phyloP scores from a whole-genome alignment of 73 alveolate genomes.

The Blepharisma stoltei region DNA sequence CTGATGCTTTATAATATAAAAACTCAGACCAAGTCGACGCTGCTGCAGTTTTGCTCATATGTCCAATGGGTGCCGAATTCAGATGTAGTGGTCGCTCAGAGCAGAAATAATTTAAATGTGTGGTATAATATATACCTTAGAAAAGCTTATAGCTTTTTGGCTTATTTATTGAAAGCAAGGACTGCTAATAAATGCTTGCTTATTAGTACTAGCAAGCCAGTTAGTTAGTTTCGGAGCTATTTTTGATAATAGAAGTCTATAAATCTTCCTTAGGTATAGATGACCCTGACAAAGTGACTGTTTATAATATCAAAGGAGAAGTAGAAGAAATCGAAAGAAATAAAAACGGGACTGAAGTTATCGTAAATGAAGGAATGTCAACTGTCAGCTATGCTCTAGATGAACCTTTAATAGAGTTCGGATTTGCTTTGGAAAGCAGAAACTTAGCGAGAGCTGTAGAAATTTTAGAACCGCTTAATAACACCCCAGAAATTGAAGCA shows the following conservation, averaged over 20 bases:
- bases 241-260: no score
- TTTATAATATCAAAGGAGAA: constrained; percentile 96
- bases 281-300: constrained; percentile 98
- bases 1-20: constrained; percentile 94
- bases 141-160: no score
- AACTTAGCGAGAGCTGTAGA: constrained; percentile 93
- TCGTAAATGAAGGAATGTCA: constrained; percentile 94
- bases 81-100: constrained; percentile 99
- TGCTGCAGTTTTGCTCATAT: constrained; percentile 97
- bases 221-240: no score
- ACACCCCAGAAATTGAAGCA: constrained; percentile 99
- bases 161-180: no score
- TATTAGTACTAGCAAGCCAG: no score
- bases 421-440: constrained; percentile 96
- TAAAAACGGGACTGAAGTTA: constrained; percentile 86
- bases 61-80: constrained; percentile 99
- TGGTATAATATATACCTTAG: constrained; percentile 98
- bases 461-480: constrained; percentile 93
- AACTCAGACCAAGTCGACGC: constrained; percentile 93
- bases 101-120: constrained; percentile 97
- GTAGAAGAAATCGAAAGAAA: constrained; percentile 96
- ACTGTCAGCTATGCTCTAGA: constrained; percentile 91
- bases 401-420: constrained; percentile 95
- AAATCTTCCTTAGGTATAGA: no score
- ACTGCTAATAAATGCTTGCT: no score